A percentile compares a stretch with the other conserved stretches of the same genome.
Conservation (phyloP, 805 yeast species). For the Pichia cabralensis region DNA sequence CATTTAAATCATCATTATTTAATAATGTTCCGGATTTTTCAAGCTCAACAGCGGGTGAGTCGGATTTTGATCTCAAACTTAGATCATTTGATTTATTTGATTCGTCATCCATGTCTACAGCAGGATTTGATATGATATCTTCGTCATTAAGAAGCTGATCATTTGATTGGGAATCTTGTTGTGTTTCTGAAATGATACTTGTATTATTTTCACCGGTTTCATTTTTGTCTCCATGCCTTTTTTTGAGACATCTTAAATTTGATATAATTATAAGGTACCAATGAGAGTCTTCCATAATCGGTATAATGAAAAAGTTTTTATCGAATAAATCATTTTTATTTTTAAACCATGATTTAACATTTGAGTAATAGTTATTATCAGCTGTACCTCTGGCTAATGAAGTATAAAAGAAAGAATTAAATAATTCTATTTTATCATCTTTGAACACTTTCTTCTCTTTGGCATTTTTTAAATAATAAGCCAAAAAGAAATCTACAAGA, state of each 20-base stretch:
- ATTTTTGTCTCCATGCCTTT: neutral
- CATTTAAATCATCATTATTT: neutral
- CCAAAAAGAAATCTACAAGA: slow-evolving; percentile 74
- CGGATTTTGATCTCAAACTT: neutral
- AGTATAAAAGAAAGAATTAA: slow-evolving; percentile 79
- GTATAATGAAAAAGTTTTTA: slow-evolving; percentile 58
- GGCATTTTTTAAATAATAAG: slow-evolving; percentile 34
- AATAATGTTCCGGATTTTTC: neutral
- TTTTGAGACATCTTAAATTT: slow-evolving; percentile 31
- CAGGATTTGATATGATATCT: neutral
- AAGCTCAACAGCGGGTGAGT: neutral
- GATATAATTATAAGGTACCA: slow-evolving; percentile 80
- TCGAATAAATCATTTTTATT: slow-evolving; percentile 48
- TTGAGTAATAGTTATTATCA: slow-evolving; percentile 37
- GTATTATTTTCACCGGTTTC: neutral
- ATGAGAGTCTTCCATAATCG: slow-evolving; percentile 72
- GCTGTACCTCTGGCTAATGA: slow-evolving; percentile 33
- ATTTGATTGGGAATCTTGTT: neutral
- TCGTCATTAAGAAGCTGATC: neutral
- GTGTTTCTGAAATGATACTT: neutral
- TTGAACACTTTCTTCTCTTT: slow-evolving; percentile 24
- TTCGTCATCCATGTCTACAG: neutral
- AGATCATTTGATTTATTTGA: too few relatives aligned
- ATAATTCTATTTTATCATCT: slow-evolving; percentile 36
- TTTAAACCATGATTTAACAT: slow-evolving; percentile 70